Base-by-base conservation (phyloP, 352 stramenopile species). In the Achlya hypogyna region DNA sequence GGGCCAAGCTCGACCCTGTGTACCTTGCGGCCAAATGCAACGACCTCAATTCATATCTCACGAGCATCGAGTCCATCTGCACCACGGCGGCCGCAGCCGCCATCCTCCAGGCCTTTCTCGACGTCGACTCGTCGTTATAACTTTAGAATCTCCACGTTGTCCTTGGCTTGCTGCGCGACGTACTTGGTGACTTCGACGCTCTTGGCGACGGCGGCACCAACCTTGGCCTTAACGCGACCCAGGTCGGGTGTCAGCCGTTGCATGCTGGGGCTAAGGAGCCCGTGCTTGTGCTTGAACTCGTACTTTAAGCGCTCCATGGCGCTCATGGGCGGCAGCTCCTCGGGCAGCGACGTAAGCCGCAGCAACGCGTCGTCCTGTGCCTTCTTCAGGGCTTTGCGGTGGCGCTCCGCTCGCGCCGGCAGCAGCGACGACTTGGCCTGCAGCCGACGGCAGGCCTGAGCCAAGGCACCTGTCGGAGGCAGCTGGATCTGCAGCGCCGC, bases 1-100 rank as follows among this genome's bases (percentile, higher is more conserved):
- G 83, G 83, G 86, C 82, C 74, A 92, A 92, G 66, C 87, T 93
- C 40, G 86, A 94, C 20, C 79, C 83, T 2, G 76, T 74, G 9
- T 94, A 94, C 66, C 58, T 94, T 32, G 9, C 60, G 4, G 38
- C 60, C 47, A 67, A 67, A n/a, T 59, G 60, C 40, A 59, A 22
- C 23, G 20, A 59, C 25, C 32, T 67, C 14, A 67, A 67, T 27
- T 45, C 60, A 23, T 67, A 67, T 49, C 27, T 67, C 5, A 25
- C 38, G 28, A 58, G 31, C 31, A 58, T 67, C 25, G 60, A 67
- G 34, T 29, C 60, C 6, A 67, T 67, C 16, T 67, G 60, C 32
- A 58, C 40, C 29, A 67, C 51, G 38, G 51, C 51, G 12, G 14
- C 16, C 6, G n/a, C 40, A 6, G 51, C 28, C 14, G 4, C n/a